phyloP scores from a whole-genome alignment of 306 rosid genomes.

The Rosa lucieae region DNA sequence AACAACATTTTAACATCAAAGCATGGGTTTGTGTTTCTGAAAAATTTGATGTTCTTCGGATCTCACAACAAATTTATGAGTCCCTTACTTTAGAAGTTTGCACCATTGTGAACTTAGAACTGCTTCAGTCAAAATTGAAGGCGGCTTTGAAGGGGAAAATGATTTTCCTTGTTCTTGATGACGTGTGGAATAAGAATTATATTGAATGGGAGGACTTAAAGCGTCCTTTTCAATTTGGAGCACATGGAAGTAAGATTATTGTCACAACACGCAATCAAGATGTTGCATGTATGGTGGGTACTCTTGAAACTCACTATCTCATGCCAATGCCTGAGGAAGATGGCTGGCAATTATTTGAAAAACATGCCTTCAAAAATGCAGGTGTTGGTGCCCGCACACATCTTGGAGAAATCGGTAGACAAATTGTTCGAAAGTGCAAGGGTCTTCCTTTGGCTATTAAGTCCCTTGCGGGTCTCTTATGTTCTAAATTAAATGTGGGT shows the following conservation, averaged over 20 bases:
- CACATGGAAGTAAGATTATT: neutral
- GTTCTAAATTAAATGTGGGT: too few species aligned
- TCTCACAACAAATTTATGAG: neutral
- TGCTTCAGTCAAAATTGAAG: neutral
- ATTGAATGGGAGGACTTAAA: neutral
- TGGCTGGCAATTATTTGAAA: too few species aligned
- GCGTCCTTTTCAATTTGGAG: neutral
- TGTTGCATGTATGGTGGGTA: neutral
- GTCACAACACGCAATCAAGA: constrained; percentile 7
- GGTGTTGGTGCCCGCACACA: too few species aligned
- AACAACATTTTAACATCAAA: neutral
- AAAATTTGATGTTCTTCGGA: neutral
- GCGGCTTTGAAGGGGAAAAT: neutral
- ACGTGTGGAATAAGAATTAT: neutral
- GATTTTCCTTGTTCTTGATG: neutral
- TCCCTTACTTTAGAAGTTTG: too few species aligned
- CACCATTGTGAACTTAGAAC: neutral
- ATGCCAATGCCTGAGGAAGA: too few species aligned
- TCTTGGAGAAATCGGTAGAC: too few species aligned
- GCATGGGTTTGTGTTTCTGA: neutral
- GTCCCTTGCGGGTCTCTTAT: too few species aligned
- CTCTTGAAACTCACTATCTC: too few species aligned
- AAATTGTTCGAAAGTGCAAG: too few species aligned
- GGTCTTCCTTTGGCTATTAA: too few species aligned
- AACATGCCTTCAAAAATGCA: too few species aligned